Percentiles rank a stretch among this genome's conserved stretches.
Conservation (phyloP, 2,329 filamentous ascomycete genomes). For the Curvularia lunata region DNA sequence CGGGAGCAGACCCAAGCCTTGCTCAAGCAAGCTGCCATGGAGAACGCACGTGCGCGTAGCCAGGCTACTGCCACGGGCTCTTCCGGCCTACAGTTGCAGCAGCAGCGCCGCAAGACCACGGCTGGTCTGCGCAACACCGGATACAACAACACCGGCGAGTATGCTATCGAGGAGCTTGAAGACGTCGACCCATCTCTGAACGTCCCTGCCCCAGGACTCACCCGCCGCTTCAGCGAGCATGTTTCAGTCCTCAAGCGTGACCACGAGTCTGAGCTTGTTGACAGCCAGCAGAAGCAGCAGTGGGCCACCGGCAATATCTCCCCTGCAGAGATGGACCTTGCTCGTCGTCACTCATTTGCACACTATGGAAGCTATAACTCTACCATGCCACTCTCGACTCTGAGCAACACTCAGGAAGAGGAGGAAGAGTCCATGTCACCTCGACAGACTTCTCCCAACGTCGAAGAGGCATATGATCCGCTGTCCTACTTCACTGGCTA, state of each 20-base stretch:
- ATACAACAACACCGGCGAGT: conserved; percentile 66
- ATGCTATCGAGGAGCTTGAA: conserved; percentile 74
- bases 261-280: conserved; percentile 31
- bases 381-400: conserved; percentile 31
- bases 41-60: conserved; percentile 45
- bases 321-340: conserved; percentile 57
- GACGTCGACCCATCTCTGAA: conserved; percentile 64
- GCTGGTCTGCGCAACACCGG: conserved; percentile 65
- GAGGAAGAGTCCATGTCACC: conserved; percentile 37
- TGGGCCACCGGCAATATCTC: conserved; percentile 39
- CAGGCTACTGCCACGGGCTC: conserved; percentile 39
- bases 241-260: conserved; percentile 32
- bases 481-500: conserved; percentile 48
- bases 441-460: conserved; percentile 51
- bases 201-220: conserved; percentile 37
- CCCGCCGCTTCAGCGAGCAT: conserved; percentile 48
- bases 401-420: conserved; percentile 43
- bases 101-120: conserved; percentile 38
- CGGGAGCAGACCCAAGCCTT: conserved; percentile 42
- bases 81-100: conserved; percentile 29
- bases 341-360: conserved; percentile 79
- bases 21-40: conserved; percentile 47
- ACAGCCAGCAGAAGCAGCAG: conserved; percentile 35
- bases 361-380: conserved; percentile 42
- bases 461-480: conserved; percentile 58